Base-by-base conservation (phyloP, 257 asterid genomes). In the Scutellaria galericulata region DNA sequence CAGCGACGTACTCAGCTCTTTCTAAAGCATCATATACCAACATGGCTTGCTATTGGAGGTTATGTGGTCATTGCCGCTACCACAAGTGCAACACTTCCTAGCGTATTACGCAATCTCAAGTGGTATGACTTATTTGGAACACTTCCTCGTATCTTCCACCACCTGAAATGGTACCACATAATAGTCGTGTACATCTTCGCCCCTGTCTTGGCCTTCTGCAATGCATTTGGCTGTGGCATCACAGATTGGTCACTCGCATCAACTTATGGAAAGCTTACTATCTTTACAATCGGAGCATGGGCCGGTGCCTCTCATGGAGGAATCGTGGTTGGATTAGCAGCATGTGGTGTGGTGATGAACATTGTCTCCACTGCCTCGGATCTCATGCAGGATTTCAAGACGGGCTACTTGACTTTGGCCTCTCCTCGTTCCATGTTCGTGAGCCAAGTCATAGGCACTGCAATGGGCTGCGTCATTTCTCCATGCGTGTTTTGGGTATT, bases 271-370 rank as follows among this genome's bases (percentile, higher is more conserved):
- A 86, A 83, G 71, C 80, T 88, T 0, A 90, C 90, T 1, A 86
- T 88, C 71, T 83, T 88, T 52, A 79, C 81, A 0, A 79, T 86
- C 5, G 91, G 90, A 2, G 85, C 95, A 52, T 84, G 88, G 95
- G 85, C 83, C 0, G 91, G 91, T 1, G 54, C 84, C 7, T 62
- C 82, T 14, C 75, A 84, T 7, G 95, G 95, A 7, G 91, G 94
- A n/a, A 68, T 76, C 3, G 68, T 84, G 2, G 83, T 92, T 0
- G 90, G 90, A 15, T 66, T 88, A 39, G 95, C 90, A 1, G 86
- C 95, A 0, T 88, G 95, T 66, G 92, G 92, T 9, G 91, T 86
- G 20, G 81, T 86, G 88, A 82, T 88, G 95, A 88, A 83, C 82
- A 82, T 88, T 1, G 85, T 66, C 8, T 71, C 91, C 9, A 86